Evolutionary conservation across 495 filamentous ascomycete genomes (phyloP).

Genomic region (Penicillium goetzii): DNA sequence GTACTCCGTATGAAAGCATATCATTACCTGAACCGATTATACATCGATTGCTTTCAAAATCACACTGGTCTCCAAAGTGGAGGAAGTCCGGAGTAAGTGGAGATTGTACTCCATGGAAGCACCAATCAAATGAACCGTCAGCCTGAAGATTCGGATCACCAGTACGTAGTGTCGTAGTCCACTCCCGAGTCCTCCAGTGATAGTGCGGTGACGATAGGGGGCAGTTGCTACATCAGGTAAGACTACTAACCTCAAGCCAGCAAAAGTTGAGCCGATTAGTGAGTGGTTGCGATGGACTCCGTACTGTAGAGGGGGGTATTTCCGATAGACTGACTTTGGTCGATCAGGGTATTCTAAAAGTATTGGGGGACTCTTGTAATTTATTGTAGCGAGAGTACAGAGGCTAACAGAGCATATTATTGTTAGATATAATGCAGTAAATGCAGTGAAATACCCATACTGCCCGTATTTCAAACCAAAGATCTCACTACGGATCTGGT

Average conservation of each 20-base stretch:
- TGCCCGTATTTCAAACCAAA: conserved; percentile 13
- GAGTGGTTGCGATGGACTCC: neutral
- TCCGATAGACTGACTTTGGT: neutral
- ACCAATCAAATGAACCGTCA: neutral
- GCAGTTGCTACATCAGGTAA: conserved; percentile 12
- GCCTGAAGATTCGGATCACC: conserved; percentile 18
- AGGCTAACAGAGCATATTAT: neutral
- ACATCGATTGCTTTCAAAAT: neutral
- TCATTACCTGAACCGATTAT: conserved; percentile 1
- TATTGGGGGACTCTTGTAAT: neutral
- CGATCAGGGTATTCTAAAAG: neutral
- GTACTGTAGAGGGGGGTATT: neutral
- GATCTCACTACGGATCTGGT: conserved; percentile 24
- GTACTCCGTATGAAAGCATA: neutral
- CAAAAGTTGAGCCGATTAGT: conserved; percentile 1
- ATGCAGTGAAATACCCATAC: neutral
- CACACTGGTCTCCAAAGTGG: neutral
- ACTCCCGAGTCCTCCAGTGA: neutral
- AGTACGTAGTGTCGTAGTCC: too few species aligned
- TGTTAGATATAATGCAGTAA: neutral
- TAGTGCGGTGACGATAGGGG: neutral
- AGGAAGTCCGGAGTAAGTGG: conserved; percentile 18
- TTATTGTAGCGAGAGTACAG: neutral
- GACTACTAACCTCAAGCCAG: conserved; percentile 10
- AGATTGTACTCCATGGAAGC: neutral